Percentiles rank a stretch among this genome's conserved stretches.
Conservation (phyloP, 305 asterid species). For the Solanum hybrid region DNA sequence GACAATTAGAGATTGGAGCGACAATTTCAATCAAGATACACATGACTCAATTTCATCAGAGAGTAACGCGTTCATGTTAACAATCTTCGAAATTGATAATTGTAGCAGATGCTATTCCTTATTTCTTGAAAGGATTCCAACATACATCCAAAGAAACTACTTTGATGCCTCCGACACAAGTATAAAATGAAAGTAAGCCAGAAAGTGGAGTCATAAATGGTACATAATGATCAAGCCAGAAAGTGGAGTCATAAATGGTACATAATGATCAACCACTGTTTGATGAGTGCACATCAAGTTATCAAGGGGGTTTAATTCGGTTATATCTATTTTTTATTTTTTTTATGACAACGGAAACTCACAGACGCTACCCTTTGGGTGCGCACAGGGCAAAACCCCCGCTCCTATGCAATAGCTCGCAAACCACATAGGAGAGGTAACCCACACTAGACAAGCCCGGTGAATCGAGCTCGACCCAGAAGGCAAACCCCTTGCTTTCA, state of each 20-base stretch:
- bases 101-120: not conserved
- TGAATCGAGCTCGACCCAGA: not conserved
- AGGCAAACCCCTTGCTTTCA: not conserved
- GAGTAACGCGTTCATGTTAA: constrained; percentile 5
- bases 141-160: not conserved
- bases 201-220: not conserved
- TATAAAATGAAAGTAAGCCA: not conserved
- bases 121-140: not conserved
- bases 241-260: not conserved
- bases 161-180: not conserved
- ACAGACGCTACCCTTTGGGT: not conserved
- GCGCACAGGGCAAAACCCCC: not conserved
- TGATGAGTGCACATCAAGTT: not conserved
- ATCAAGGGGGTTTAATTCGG: not conserved
- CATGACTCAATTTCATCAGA: not conserved
- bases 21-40: not conserved
- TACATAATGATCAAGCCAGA: not conserved
- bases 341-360: not conserved
- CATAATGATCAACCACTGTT: not conserved
- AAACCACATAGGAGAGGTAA: not conserved
- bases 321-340: not conserved
- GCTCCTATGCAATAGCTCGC: not conserved
- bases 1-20: not conserved
- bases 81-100: not conserved
- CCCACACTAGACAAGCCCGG: not conserved